Conservation (phyloP, 345 rosid genomes). For the Eutrema yunnanense region DNA sequence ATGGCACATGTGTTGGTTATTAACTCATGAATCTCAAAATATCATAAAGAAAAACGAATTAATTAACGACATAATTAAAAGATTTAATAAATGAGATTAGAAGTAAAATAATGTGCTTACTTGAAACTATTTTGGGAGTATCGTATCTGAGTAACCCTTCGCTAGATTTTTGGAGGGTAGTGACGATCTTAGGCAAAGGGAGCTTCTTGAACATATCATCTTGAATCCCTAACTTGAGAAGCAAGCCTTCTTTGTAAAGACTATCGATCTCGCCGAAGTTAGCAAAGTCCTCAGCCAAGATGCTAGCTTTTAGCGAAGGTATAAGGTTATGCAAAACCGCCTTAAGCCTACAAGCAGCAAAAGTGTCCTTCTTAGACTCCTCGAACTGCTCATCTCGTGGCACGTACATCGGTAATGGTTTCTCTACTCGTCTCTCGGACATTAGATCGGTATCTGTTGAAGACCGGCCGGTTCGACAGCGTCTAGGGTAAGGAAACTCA, state of each 20-base stretch:
- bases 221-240: constrained; percentile 73
- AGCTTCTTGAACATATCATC: constrained; percentile 69
- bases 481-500: constrained; percentile 69
- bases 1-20: too few relatives aligned
- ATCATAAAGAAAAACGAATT: background rate
- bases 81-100: background rate
- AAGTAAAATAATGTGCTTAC: constrained; percentile 41
- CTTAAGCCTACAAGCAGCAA: constrained; percentile 71
- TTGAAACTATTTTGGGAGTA: constrained; percentile 76
- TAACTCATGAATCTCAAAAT: background rate
- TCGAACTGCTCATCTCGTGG: constrained; percentile 96
- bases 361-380: constrained; percentile 60
- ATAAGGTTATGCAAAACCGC: constrained; percentile 76
- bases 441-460: constrained; percentile 49
- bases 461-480: constrained; percentile 87
- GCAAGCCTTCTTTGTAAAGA: constrained; percentile 87
- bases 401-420: constrained; percentile 83
- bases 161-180: constrained; percentile 53
- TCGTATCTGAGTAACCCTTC: constrained; percentile 81
- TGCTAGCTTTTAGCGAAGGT: constrained; percentile 76
- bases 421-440: constrained; percentile 89
- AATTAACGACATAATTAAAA: background rate
- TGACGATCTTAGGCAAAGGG: constrained; percentile 63
- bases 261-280: constrained; percentile 71
- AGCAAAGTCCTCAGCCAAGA: constrained; percentile 60